A percentile compares a stretch with the other conserved stretches of the same genome.
These are phyloP conservation scores for Inga laurina DNA, from an alignment of 306 rosid species.

Conservation along the genomic window DNA sequence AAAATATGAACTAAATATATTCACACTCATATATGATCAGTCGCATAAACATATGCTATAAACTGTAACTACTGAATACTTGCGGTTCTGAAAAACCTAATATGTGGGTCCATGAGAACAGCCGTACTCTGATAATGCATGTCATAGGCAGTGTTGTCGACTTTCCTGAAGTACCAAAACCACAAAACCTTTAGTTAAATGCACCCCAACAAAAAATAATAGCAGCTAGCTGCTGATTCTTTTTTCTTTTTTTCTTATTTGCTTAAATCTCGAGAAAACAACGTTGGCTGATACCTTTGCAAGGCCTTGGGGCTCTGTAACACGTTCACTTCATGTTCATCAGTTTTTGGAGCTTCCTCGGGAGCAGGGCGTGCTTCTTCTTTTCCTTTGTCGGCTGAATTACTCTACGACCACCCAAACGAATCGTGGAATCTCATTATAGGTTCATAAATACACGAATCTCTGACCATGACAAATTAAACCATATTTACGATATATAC, in stretches of 20 bases:
- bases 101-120: constrained; percentile 19
- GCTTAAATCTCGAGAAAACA: not conserved
- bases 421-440: not conserved
- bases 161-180: constrained; percentile 5
- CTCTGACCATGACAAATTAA: not conserved
- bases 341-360: not conserved
- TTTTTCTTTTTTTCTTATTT: not conserved
- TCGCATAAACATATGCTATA: not conserved
- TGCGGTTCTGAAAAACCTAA: not conserved
- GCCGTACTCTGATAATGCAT: not conserved
- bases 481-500: not conserved
- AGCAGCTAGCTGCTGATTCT: not conserved
- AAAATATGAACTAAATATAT: not conserved
- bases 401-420: not conserved
- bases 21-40: not conserved
- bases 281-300: not conserved
- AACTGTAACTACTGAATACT: constrained; percentile 9
- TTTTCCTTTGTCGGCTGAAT: not conserved
- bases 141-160: not conserved
- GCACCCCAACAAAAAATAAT: not conserved
- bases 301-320: not conserved
- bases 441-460: not conserved
- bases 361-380: not conserved
- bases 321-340: not conserved
- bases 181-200: not conserved